Evolutionary conservation across 2,329 filamentous ascomycete species (phyloP).

Genomic region (Davidsoniella virescens): DNA sequence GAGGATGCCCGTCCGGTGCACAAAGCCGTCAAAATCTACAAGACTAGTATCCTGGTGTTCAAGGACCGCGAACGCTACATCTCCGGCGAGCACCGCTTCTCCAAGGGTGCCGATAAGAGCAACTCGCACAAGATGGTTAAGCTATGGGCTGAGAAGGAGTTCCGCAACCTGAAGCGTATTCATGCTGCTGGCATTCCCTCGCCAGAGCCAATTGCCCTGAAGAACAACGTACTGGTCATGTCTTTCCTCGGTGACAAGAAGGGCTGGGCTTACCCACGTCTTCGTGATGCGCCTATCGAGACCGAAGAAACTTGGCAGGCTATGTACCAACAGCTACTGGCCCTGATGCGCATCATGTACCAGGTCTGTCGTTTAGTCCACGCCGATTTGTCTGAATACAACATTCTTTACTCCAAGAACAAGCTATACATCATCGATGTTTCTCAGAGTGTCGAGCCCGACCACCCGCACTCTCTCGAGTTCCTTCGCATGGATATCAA

Average conservation of each 20-base stretch:
- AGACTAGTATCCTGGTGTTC: slow-evolving; percentile 93
- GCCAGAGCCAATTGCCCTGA: slow-evolving; percentile 75
- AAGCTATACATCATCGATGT: slow-evolving; percentile 92
- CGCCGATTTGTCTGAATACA: slow-evolving; percentile 96
- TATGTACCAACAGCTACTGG: slow-evolving; percentile 69
- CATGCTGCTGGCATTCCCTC: slow-evolving; percentile 73
- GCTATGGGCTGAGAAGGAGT: slow-evolving; percentile 97
- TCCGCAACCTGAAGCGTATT: slow-evolving; percentile 78
- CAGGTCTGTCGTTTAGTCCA: slow-evolving; percentile 85
- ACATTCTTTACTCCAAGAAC: slow-evolving; percentile 73
- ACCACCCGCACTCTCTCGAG: slow-evolving; percentile 81
- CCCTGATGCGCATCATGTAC: slow-evolving; percentile 85
- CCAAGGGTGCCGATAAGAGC: slow-evolving; percentile 79
- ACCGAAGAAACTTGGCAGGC: slow-evolving; percentile 55
- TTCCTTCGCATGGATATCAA: slow-evolving; percentile 98
- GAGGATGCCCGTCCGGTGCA: slow-evolving; percentile 42
- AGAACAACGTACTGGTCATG: slow-evolving; percentile 93
- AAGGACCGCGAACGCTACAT: slow-evolving; percentile 96
- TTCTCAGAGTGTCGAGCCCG: slow-evolving; percentile 91
- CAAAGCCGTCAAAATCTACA: slow-evolving; percentile 95
- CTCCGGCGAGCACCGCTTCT: slow-evolving; percentile 82
- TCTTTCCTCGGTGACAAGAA: slow-evolving; percentile 75
- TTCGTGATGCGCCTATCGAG: slow-evolving; percentile 74
- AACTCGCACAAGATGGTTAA: slow-evolving; percentile 97
- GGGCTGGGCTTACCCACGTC: slow-evolving; percentile 72